phyloP scores from a whole-genome alignment of 768 basidiomycete genomes.

The Tulasnella sp. region DNA sequence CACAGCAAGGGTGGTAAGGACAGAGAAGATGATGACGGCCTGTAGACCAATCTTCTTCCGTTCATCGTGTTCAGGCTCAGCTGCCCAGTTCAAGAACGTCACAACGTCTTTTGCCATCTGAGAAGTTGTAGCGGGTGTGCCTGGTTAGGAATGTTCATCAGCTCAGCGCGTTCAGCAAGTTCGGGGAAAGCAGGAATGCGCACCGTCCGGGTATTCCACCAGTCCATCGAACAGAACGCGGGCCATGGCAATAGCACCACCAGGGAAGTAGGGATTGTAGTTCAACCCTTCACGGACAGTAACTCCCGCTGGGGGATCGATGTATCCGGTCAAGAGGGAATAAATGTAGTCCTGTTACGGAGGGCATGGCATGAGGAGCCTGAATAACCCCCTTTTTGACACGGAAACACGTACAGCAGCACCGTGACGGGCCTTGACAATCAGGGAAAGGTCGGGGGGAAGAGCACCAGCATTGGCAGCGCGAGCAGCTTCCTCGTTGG shows the following conservation, averaged over 20 bases:
- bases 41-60: constrained; percentile 95
- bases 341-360: constrained; percentile 83
- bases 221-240: constrained; percentile 90
- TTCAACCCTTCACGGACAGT: constrained; percentile 96
- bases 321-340: constrained; percentile 91
- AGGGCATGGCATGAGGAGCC: background rate
- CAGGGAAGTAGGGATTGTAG: constrained; percentile 99
- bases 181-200: constrained; percentile 21
- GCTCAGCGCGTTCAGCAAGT: background rate
- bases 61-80: constrained; percentile 96
- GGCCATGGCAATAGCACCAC: constrained; percentile 97
- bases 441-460: constrained; percentile 93
- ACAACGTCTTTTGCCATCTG: constrained; percentile 99
- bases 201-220: constrained; percentile 93
- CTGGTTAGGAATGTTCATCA: constrained; percentile 31
- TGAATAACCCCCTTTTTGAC: background rate
- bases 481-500: constrained; percentile 95
- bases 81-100: constrained; percentile 91
- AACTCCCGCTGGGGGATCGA: constrained; percentile 90
- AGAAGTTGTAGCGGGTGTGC: constrained; percentile 89
- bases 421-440: constrained; percentile 96
- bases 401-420: constrained; percentile 65
- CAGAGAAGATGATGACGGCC: constrained; percentile 85
- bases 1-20: constrained; percentile 64
- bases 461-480: constrained; percentile 89